Base-by-base conservation (phyloP, 176 grass and related monocot species). In the Juncus inflexus region DNA sequence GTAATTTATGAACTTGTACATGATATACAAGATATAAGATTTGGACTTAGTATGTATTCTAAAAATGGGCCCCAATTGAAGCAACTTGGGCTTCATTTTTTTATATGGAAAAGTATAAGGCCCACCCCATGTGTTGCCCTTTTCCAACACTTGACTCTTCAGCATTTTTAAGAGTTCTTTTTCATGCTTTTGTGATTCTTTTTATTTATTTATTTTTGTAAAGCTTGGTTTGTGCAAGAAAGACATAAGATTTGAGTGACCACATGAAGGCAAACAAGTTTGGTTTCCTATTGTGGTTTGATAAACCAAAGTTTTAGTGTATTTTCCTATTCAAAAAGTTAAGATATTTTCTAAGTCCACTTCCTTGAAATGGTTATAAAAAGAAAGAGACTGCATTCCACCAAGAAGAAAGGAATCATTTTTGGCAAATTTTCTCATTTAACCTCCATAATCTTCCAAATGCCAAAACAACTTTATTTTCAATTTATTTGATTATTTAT, bases 61-160 rank as follows among this genome's bases (percentile, higher is more conserved):
- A 28, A 28, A 0, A 11, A 49, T 42, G 41, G 63, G 42, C 63
- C 65, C 65, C 2, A 10, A 5, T 50, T 35, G 45, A 67, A 67
- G 45, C 11, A 67, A 70, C 35, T 71, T 47, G 68, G 15, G 68
- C 54, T 71, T 70, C 5, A 12, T 6, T 56, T 52, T 14, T 71
- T 58, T 59, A 45, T 59, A 60, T 47, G 40, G 58, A 41, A 58
- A 57, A 71, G 1, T 36, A 41, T 8, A 55, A 52, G 8, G 52
- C 68, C 53, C 4, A 3, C 53, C 38, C 58, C 68, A 71, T 71
- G 68, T 40, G 53, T 45, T 71, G 68, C 58, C 58, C 68, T 71
- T 71, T 71, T 45, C 68, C 67, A 71, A 71, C 67, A 71, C 68
- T 55, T 42, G n/a, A 71, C 55, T 52, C n/a, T 12, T 42, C 53